These are phyloP conservation scores for Cyathus striatus DNA, from an alignment of 768 basidiomycete species.

Conservation along the genomic window DNA sequence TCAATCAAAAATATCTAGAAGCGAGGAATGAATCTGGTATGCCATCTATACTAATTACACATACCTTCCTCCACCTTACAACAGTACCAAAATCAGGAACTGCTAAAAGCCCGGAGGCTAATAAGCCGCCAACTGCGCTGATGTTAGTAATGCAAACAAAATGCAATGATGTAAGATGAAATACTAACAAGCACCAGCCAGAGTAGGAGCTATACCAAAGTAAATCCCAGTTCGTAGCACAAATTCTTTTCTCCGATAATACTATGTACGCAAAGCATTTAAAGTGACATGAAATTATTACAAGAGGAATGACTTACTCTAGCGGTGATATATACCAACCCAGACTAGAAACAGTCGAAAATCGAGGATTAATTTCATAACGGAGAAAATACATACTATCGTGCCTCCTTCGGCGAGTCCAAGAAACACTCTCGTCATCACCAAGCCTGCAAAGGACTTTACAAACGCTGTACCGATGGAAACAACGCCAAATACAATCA, in stretches of 20 bases:
- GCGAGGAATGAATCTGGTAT: neutral
- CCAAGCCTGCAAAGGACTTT: slow-evolving; percentile 23
- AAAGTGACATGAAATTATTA: too few relatives aligned
- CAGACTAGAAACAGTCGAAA: neutral
- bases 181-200: slow-evolving; percentile 30
- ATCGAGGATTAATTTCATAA: neutral
- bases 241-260: slow-evolving; percentile 28
- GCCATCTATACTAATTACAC: neutral
- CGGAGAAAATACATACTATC: slow-evolving; percentile 17
- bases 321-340: neutral
- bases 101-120: slow-evolving; percentile 28
- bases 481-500: slow-evolving; percentile 30
- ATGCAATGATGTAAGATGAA: neutral
- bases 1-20: slow-evolving; percentile 35
- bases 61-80: slow-evolving; percentile 26
- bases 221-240: slow-evolving; percentile 30
- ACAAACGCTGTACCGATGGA: slow-evolving; percentile 36
- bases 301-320: too few relatives aligned
- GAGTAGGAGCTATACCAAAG: slow-evolving; percentile 24
- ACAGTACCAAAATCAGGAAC: slow-evolving; percentile 22
- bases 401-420: slow-evolving; percentile 39
- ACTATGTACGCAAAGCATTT: too few relatives aligned
- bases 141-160: neutral
- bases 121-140: slow-evolving; percentile 31
- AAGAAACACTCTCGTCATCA: slow-evolving; percentile 32